Conservation (phyloP, 2,329 filamentous ascomycete genomes). For the Calonectria naviculata region DNA sequence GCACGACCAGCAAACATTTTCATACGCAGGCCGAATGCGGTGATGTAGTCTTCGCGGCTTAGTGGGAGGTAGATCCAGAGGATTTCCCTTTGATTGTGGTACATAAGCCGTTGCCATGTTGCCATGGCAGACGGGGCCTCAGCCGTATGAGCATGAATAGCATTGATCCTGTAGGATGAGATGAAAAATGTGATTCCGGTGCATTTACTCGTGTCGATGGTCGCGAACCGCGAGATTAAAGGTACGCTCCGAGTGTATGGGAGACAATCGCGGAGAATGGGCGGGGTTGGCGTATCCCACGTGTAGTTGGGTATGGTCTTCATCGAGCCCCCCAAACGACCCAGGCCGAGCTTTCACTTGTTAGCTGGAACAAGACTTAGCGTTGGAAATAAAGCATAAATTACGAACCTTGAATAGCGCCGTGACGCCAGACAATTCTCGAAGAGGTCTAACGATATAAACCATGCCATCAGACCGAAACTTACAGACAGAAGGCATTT, state of each 20-base stretch:
- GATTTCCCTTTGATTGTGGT: neutral
- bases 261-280: neutral
- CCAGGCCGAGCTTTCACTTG: neutral
- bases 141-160: neutral
- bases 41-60: neutral
- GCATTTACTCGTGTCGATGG: slow-evolving; percentile 1
- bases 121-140: neutral
- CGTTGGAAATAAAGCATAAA: neutral
- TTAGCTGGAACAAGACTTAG: neutral
- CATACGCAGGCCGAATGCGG: slow-evolving; percentile 2
- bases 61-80: slow-evolving; percentile 5
- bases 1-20: slow-evolving; percentile 6
- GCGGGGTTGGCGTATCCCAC: slow-evolving; percentile 13
- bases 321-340: neutral
- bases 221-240: neutral
- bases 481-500: neutral
- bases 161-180: slow-evolving; percentile 3
- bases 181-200: slow-evolving; percentile 12
- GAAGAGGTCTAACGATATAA: slow-evolving; percentile 1
- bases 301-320: slow-evolving; percentile 7
- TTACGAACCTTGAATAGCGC: slow-evolving; percentile 1
- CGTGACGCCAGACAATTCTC: neutral
- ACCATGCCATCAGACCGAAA: neutral
- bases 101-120: slow-evolving; percentile 1
- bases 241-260: neutral